phyloP scores from a whole-genome alignment of 164 flowering plant genomes.

The Amborella trichopoda region DNA sequence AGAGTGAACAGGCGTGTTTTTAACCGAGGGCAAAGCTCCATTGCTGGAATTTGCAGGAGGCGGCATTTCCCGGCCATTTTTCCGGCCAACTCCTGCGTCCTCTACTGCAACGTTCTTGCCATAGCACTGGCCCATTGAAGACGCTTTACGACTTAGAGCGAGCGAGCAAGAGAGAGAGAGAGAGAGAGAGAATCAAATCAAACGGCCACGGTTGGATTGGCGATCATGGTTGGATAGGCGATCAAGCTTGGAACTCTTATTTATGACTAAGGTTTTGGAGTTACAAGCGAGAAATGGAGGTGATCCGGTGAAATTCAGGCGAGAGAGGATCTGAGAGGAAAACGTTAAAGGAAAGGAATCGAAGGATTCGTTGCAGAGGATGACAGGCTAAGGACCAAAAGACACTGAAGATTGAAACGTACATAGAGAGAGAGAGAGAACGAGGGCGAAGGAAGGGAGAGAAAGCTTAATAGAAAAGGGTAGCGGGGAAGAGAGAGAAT shows the following conservation, averaged over 20 bases:
- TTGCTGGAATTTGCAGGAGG: conserved; percentile 10
- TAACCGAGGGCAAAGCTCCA: conserved; percentile 10
- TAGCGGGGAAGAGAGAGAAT: too few relatives aligned
- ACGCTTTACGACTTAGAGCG: conserved; percentile 8
- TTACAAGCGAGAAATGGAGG: too few relatives aligned
- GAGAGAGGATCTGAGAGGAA: neutral
- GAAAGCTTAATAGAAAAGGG: too few relatives aligned
- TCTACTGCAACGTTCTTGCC: conserved; percentile 38
- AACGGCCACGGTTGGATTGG: too few relatives aligned
- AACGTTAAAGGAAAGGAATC: neutral
- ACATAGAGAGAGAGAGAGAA: too few relatives aligned
- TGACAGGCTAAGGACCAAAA: neutral
- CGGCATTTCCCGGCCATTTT: neutral
- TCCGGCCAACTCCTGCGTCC: conserved; percentile 9
- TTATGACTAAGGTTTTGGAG: too few relatives aligned
- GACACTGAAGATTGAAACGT: too few relatives aligned
- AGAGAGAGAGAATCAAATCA: too few relatives aligned
- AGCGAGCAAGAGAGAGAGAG: neutral
- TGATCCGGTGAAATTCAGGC: too few relatives aligned
- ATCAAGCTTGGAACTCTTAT: too few relatives aligned
- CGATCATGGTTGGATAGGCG: too few relatives aligned
- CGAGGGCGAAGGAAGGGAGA: too few relatives aligned
- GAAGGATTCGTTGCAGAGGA: neutral
- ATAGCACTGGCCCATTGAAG: conserved; percentile 69
- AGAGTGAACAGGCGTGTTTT: conserved; percentile 34